Conservation (phyloP, 2,329 filamentous ascomycete genomes). For the Fusarium sp. region DNA sequence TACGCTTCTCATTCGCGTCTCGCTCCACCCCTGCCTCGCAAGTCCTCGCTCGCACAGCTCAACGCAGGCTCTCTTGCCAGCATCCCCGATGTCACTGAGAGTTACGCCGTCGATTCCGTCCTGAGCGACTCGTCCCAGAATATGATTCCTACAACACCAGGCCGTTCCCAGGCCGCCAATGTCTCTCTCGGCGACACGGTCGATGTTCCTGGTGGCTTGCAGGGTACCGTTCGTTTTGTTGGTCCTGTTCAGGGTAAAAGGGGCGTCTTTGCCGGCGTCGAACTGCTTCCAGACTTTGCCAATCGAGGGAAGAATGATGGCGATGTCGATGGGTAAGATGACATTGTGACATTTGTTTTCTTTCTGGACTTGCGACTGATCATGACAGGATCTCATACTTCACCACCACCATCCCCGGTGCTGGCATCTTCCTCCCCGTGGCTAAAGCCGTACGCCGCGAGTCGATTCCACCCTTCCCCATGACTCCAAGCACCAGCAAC, state of each 20-base stretch:
- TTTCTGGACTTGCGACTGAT: conserved; percentile 2
- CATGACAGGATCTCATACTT: conserved; percentile 78
- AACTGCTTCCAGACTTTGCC: conserved; percentile 85
- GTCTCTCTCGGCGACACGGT: conserved; percentile 85
- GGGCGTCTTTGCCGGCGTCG: conserved; percentile 91
- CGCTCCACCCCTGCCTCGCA: conserved; percentile 68
- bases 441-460: conserved; percentile 82
- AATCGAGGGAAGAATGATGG: conserved; percentile 92
- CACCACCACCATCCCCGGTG: conserved; percentile 78
- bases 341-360: neutral
- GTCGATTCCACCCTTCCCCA: conserved; percentile 67
- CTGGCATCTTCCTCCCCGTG: conserved; percentile 93
- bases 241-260: conserved; percentile 89
- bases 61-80: conserved; percentile 72
- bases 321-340: conserved; percentile 88
- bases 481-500: conserved; percentile 77
- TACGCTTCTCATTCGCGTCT: conserved; percentile 64
- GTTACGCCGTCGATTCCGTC: conserved; percentile 70
- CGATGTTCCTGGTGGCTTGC: conserved; percentile 94
- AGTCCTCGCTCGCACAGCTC: conserved; percentile 78
- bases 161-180: conserved; percentile 61
- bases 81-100: conserved; percentile 75
- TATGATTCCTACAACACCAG: conserved; percentile 68
- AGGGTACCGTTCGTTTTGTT: conserved; percentile 89
- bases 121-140: conserved; percentile 50